These are phyloP conservation scores for Fusarium lateritium DNA, from an alignment of 2,329 filamentous ascomycete species.

Conservation along the genomic window DNA sequence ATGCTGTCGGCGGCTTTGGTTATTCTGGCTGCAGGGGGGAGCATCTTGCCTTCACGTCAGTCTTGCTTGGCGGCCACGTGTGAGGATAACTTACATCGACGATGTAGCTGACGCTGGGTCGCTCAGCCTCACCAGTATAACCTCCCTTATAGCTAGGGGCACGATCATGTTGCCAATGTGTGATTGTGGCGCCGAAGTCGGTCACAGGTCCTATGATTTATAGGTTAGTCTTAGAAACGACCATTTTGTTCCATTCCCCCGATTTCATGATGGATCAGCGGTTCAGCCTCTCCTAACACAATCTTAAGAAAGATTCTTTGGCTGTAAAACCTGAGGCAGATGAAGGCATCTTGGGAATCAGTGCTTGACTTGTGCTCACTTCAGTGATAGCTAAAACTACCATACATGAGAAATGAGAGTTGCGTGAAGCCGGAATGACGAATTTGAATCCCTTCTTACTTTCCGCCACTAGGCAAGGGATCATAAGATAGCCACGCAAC, in stretches of 20 bases:
- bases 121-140: slow-evolving; percentile 81
- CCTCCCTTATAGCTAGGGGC: slow-evolving; percentile 77
- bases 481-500: slow-evolving; percentile 1
- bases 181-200: slow-evolving; percentile 91
- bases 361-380: neutral
- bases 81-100: slow-evolving; percentile 76
- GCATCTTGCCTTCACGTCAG: slow-evolving; percentile 71
- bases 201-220: slow-evolving; percentile 81
- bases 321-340: neutral
- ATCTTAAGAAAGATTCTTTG: neutral
- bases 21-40: slow-evolving; percentile 84
- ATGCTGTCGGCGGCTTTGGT: slow-evolving; percentile 87
- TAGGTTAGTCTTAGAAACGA: slow-evolving; percentile 39
- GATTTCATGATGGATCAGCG: slow-evolving; percentile 5
- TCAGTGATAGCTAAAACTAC: neutral
- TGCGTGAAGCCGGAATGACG: neutral
- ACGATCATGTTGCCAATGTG: slow-evolving; percentile 91
- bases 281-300: neutral
- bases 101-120: slow-evolving; percentile 90
- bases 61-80: slow-evolving; percentile 18
- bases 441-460: neutral
- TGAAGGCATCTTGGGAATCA: neutral
- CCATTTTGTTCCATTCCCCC: slow-evolving; percentile 16
- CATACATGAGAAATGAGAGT: neutral
- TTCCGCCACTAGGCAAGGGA: slow-evolving; percentile 33